Evolutionary conservation across 2,329 filamentous ascomycete genomes (phyloP), one percentile per base, ranked within the genome.

Genomic region (Cladophialophora chaetospira): DNA sequence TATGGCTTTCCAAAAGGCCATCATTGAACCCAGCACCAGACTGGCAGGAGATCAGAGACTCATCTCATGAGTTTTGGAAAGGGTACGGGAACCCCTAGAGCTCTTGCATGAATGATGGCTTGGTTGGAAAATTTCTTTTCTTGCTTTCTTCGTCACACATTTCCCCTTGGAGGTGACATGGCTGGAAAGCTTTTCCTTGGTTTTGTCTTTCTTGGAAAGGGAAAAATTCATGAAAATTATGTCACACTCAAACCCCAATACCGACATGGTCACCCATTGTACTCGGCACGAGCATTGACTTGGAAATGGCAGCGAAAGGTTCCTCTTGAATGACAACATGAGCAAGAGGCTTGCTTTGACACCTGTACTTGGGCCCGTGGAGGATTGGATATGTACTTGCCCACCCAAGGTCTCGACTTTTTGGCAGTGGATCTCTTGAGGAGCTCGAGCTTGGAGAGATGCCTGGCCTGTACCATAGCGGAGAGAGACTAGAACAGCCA

Each of bases 1-100:
- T 62, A 62, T 62, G 60, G 45, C n/a, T 40, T 43, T 46, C 44
- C 38, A 26, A 46, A 29, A 46, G 48, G 46, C 33, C 53, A 43
- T 51, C 42, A 35, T 59, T 60, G 17, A 51, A 44, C 47, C 60
- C 60, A 62, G 60, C 49, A 62, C 48, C 60, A 60, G 60, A 50
- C 60, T 62, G 60, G 54, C 57, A 60, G 60, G 57, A 57, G 46
- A 59, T 58, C 47, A 48, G 47, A 52, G 25, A 35, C 48, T 53
- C 46, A 48, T 48, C 21, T 10, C 13, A 15, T 38, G 44, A 46
- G 53, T 55, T 55, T 47, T 55, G 28, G 40, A 44, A 51, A 56
- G 33, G 44, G 42, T 9, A 40, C 42, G n/a, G n/a, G n/a, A n/a
- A n/a, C n/a, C n/a, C 38, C 40, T 35, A 53, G 49, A 53, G 31